Conservation (phyloP, 345 rosid species). For the Chamaenerion angustifolium region DNA sequence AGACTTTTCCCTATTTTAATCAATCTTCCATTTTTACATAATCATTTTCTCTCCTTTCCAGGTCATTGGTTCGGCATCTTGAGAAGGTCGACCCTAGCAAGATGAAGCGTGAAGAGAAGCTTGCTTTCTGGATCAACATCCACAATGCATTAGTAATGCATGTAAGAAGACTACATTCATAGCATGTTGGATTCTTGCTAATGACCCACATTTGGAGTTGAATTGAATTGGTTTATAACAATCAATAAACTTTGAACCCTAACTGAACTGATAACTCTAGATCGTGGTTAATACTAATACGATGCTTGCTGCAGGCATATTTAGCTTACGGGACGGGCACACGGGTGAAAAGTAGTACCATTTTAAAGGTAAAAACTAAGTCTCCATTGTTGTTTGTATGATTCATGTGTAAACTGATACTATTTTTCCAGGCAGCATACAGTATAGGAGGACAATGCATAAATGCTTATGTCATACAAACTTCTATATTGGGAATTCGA, state of each 20-base stretch:
- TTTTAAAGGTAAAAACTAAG: constrained; percentile 35
- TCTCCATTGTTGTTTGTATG: background rate
- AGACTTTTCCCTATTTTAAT: background rate
- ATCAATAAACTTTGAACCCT: too few relatives aligned
- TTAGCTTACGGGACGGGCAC: constrained; percentile 57
- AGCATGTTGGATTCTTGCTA: background rate
- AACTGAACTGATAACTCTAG: too few relatives aligned
- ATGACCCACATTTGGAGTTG: too few relatives aligned
- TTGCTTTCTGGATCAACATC: constrained; percentile 86
- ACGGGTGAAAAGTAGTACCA: constrained; percentile 32
- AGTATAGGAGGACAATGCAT: constrained; percentile 59
- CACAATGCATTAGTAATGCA: constrained; percentile 89
- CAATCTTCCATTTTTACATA: background rate
- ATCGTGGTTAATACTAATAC: too few relatives aligned
- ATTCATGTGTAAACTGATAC: background rate
- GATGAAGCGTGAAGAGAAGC: constrained; percentile 87
- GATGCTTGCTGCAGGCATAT: constrained; percentile 36
- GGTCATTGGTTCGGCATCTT: constrained; percentile 57
- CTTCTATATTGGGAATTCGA: constrained; percentile 57
- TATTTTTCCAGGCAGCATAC: constrained; percentile 51
- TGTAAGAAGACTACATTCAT: constrained; percentile 20
- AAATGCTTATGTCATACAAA: constrained; percentile 50
- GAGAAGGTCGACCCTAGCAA: constrained; percentile 62
- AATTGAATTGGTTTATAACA: too few relatives aligned
- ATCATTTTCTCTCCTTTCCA: constrained; percentile 5